Percentiles rank a stretch among this genome's conserved stretches.
phyloP scores from a whole-genome alignment of 208 protist genomes.

The Wallacemonas sp. region DNA sequence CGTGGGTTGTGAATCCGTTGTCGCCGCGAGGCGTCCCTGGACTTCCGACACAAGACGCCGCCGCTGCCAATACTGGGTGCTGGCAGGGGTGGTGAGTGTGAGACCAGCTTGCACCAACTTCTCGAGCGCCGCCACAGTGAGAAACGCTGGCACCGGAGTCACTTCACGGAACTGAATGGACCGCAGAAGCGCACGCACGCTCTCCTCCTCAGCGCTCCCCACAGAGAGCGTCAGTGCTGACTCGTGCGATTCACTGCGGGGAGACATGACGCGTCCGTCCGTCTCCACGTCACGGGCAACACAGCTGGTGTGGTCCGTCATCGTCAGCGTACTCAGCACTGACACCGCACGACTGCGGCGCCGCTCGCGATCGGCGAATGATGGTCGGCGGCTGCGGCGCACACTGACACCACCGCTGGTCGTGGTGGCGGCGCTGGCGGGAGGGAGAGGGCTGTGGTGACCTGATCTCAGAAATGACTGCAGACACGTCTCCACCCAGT shows the following conservation, averaged over 20 bases:
- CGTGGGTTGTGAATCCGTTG: no score
- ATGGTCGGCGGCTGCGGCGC: no score
- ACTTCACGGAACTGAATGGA: conserved; percentile 11
- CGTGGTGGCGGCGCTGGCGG: no score
- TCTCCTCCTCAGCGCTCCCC: neutral
- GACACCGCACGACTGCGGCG: no score
- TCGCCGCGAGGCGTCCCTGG: no score
- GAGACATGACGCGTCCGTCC: no score
- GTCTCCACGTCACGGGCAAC: no score
- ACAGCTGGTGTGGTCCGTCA: no score
- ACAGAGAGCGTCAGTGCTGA: neutral
- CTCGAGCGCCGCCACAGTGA: neutral
- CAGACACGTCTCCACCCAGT: neutral
- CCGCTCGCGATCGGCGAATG: no score
- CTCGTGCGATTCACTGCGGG: neutral
- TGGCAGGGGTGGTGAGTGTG: neutral
- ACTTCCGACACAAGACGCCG: neutral
- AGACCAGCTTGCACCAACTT: neutral
- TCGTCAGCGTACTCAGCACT: no score
- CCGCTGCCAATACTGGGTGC: neutral
- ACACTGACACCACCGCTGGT: no score
- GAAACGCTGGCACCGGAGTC: neutral
- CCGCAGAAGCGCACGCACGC: neutral
- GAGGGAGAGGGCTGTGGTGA: no score
- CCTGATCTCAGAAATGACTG: neutral